Conservation (phyloP, 495 filamentous ascomycete species). For the Penicillium subrubescens region DNA sequence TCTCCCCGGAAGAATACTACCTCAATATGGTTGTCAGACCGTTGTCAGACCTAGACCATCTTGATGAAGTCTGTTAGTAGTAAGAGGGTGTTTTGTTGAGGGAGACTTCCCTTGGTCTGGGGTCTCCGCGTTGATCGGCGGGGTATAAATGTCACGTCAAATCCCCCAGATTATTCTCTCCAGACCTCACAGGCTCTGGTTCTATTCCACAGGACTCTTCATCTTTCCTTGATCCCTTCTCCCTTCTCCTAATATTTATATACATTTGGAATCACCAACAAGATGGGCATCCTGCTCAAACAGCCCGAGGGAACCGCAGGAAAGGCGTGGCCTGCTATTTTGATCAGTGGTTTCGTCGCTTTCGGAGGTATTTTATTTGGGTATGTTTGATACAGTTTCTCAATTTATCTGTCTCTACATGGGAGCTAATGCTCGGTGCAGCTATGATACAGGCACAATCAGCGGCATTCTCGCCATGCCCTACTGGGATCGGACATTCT, state of each 20-base stretch:
- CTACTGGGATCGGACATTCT: constrained; percentile 69
- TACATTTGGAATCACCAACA: neutral
- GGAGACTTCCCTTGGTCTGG: neutral
- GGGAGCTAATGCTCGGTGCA: constrained; percentile 17
- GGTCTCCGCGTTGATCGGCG: neutral
- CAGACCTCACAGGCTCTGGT: neutral
- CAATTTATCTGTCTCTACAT: neutral
- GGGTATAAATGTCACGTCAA: neutral
- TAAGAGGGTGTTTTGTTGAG: neutral
- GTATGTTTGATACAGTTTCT: constrained; percentile 45
- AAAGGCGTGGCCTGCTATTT: constrained; percentile 69
- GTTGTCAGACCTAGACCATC: neutral
- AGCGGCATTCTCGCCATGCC: constrained; percentile 77
- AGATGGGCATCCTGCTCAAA: constrained; percentile 36
- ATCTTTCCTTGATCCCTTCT: too few species aligned
- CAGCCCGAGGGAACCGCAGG: constrained; percentile 45
- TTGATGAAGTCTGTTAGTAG: neutral
- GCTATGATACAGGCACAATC: constrained; percentile 84
- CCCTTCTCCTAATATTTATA: too few species aligned
- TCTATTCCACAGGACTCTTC: neutral
- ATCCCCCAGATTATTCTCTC: neutral
- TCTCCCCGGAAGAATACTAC: neutral
- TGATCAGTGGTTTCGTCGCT: constrained; percentile 81
- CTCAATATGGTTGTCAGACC: neutral
- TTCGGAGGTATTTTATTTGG: constrained; percentile 84